Percentiles rank a stretch among this genome's conserved stretches.
Conservation (phyloP, 441 rosid species). For the Omphalea diandra region DNA sequence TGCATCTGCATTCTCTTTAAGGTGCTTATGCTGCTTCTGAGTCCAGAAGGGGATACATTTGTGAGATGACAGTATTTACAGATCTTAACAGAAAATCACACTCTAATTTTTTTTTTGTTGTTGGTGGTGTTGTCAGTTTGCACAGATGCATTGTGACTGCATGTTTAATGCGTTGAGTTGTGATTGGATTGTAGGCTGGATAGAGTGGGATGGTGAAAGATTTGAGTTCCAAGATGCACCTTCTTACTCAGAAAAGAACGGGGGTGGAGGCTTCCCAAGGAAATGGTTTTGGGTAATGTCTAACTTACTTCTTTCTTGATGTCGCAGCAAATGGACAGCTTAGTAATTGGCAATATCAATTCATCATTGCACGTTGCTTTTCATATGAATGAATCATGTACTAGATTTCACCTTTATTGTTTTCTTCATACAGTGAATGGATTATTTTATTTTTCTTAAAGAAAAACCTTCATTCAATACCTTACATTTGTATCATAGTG, state of each 20-base stretch:
- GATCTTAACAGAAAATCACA: not conserved
- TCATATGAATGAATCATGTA: not conserved
- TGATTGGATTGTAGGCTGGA: conserved; percentile 70
- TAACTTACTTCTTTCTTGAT: conserved; percentile 19
- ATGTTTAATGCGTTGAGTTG: conserved; percentile 17
- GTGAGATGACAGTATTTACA: not conserved
- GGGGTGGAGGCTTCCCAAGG: conserved; percentile 98
- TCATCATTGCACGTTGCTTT: not conserved
- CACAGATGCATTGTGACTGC: not conserved
- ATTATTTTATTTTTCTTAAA: not conserved
- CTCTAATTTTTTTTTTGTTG: conserved; percentile 11
- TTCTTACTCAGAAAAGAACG: conserved; percentile 95
- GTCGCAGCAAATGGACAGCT: not conserved
- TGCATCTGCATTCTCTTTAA: not conserved
- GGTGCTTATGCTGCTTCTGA: not conserved
- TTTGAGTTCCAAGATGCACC: conserved; percentile 90
- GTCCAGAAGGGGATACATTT: not conserved
- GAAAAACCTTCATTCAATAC: not conserved
- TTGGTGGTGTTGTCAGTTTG: conserved; percentile 7
- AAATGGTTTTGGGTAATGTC: conserved; percentile 97
- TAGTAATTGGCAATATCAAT: not conserved
- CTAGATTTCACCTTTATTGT: not conserved
- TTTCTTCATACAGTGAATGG: not conserved
- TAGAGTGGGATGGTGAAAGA: conserved; percentile 95
- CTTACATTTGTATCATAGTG: not conserved